Evolutionary conservation across 2,329 filamentous ascomycete genomes (phyloP).

Genomic region (Fusarium sororula): DNA sequence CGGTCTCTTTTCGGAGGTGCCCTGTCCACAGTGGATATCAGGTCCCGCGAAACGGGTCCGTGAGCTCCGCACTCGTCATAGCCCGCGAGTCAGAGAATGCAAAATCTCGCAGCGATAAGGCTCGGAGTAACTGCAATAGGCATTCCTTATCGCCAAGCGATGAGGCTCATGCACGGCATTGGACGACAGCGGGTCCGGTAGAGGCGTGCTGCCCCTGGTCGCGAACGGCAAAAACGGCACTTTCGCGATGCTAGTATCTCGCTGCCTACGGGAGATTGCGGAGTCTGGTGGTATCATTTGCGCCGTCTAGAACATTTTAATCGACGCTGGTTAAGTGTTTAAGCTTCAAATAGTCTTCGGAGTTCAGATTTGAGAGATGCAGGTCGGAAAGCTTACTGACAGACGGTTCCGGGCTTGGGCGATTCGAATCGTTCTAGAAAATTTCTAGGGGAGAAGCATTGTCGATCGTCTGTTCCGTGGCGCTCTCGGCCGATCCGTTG

Average conservation of each 20-base stretch:
- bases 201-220: neutral
- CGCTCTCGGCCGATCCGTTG: neutral
- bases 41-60: neutral
- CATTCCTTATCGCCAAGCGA: neutral
- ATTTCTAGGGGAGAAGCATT: neutral
- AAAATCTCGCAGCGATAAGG: neutral
- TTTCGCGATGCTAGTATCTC: neutral
- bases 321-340: neutral
- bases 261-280: neutral
- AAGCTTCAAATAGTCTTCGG: neutral
- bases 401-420: neutral
- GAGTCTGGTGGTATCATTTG: neutral
- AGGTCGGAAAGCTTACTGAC: neutral
- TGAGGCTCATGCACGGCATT: slow-evolving; percentile 10
- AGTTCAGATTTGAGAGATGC: neutral
- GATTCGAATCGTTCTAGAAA: slow-evolving; percentile 1
- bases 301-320: neutral
- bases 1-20: slow-evolving; percentile 32
- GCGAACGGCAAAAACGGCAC: neutral
- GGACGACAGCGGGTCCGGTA: neutral
- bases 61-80: neutral
- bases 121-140: neutral
- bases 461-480: neutral
- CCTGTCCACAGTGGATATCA: neutral
- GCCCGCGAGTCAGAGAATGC: slow-evolving; percentile 8